A percentile compares a stretch with the other conserved stretches of the same genome.
phyloP scores from a whole-genome alignment of 2,329 filamentous ascomycete species.

The Volutella citrinella region DNA sequence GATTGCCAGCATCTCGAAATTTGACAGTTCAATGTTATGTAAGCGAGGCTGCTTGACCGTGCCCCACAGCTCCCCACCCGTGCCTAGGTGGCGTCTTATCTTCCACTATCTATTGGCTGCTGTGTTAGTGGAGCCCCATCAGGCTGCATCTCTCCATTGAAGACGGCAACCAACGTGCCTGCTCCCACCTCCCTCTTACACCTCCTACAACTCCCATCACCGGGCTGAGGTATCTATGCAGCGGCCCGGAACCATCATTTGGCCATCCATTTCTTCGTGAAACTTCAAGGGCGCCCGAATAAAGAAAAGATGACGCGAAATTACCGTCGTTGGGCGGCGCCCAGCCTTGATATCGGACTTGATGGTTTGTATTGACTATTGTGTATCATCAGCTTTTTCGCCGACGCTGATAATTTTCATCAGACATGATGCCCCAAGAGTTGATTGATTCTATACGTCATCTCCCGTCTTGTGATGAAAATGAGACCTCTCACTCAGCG shows the following conservation, averaged over 20 bases:
- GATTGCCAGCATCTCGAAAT: constrained; percentile 27
- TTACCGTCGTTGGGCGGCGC: too few relatives aligned
- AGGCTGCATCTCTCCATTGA: constrained; percentile 21
- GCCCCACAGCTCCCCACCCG: constrained; percentile 1
- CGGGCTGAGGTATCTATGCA: too few relatives aligned
- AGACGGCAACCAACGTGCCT: constrained; percentile 10
- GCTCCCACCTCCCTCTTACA: constrained; percentile 16
- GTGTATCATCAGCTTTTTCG: too few relatives aligned
- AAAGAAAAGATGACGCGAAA: constrained; percentile 12
- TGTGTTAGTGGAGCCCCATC: constrained; percentile 11
- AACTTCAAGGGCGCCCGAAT: background rate
- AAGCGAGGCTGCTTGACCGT: constrained; percentile 27
- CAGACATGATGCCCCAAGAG: constrained; percentile 23
- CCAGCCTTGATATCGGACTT: constrained; percentile 15
- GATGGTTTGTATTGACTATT: too few relatives aligned
- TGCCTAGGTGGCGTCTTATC: constrained; percentile 13
- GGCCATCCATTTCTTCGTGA: too few relatives aligned
- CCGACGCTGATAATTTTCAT: too few relatives aligned
- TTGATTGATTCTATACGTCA: constrained; percentile 20
- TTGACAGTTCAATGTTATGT: constrained; percentile 27
- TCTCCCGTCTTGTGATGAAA: constrained; percentile 15
- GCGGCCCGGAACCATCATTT: too few relatives aligned
- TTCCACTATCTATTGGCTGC: constrained; percentile 9
- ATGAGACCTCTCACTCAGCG: constrained; percentile 5
- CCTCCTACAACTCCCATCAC: constrained; percentile 5